A percentile compares a stretch with the other conserved stretches of the same genome.
phyloP scores from a whole-genome alignment of 768 basidiomycete species.

The Pleurotus ostreatus region DNA sequence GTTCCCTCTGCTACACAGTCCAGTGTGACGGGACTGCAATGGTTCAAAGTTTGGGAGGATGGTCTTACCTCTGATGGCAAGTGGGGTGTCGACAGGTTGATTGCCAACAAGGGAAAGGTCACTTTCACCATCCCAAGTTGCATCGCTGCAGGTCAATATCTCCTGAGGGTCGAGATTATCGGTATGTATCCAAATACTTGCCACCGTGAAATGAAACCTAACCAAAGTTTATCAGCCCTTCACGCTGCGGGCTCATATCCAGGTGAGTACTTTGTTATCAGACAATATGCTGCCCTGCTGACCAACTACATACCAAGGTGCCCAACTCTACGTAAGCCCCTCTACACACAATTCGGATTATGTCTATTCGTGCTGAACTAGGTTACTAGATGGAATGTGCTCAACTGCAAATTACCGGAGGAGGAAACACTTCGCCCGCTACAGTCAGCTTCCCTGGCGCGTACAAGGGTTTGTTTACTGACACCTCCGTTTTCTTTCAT shows the following conservation, averaged over 20 bases:
- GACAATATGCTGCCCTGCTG: no score
- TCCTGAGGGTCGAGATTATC: constrained; percentile 48
- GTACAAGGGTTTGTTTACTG: constrained; percentile 31
- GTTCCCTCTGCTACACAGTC: constrained; percentile 41
- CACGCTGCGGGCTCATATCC: constrained; percentile 43
- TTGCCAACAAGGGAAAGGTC: constrained; percentile 46
- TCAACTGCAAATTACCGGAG: constrained; percentile 41
- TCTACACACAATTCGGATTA: no score
- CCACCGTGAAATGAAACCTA: not conserved
- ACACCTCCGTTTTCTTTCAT: not conserved
- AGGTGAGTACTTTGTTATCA: constrained; percentile 12
- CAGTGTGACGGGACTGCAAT: constrained; percentile 42
- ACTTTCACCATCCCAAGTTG: constrained; percentile 43
- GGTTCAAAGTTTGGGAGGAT: constrained; percentile 54
- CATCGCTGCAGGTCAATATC: constrained; percentile 42
- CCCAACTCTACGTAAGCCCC: constrained; percentile 48
- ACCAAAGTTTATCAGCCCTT: constrained; percentile 26
- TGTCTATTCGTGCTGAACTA: no score
- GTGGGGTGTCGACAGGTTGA: constrained; percentile 46
- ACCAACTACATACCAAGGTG: constrained; percentile 19
- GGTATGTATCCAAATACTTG: constrained; percentile 22
- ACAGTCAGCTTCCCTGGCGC: constrained; percentile 47
- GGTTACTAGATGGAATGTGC: constrained; percentile 40
- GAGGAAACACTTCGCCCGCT: constrained; percentile 36
- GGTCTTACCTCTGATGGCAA: constrained; percentile 26